Base-by-base conservation (phyloP, 2,329 filamentous ascomycete species). In the Phaeosphaeria sp. region DNA sequence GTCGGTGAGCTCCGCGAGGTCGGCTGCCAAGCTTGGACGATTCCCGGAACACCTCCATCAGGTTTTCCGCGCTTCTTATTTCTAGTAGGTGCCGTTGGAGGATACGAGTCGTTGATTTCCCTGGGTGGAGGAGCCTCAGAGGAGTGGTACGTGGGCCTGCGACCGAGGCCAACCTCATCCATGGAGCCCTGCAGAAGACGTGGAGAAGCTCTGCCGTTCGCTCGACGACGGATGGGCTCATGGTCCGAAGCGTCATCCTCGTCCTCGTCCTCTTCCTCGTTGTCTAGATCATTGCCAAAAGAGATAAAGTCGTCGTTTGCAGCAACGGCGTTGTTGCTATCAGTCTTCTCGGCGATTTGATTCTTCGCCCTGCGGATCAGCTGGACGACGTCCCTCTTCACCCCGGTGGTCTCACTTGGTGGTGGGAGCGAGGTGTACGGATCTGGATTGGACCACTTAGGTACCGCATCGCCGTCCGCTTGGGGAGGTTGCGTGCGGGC, bases 381-480 rank as follows among this genome's bases (percentile, higher is more conserved):
- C 70, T 96, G 91, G 36, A 98, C 91, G 40, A 97, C 89, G 65
- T 97, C 93, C 65, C 88, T 89, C 77, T 90, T 92, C 78, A 95
- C 96, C 20, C 86, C 84, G 40, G 86, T 83, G 5, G 66, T 60
- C 53, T 93, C 90, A 63, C 93, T 90, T 0, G 89, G 86, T 6
- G 92, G 93, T 8, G 94, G 94, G 9, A 97, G 82, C 2, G 87
- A 91, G 6, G 92, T 96, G 77, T 98, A 97, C 0, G 93, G 93
- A 74, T 98, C 94, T 3, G 94, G 93, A 67, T 98, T 98, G 4
- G 93, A 97, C 94, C 94, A 98, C 75, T 91, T 93, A 2, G 93
- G 92, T 5, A 74, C 73, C 6, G 72, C 74, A 44, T 77, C 60
- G 58, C 72, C 71, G 51, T 75, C 74, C 50, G 66, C 60, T 40